Base-by-base conservation (phyloP, 805 yeast species). In the Candida chauliodis region DNA sequence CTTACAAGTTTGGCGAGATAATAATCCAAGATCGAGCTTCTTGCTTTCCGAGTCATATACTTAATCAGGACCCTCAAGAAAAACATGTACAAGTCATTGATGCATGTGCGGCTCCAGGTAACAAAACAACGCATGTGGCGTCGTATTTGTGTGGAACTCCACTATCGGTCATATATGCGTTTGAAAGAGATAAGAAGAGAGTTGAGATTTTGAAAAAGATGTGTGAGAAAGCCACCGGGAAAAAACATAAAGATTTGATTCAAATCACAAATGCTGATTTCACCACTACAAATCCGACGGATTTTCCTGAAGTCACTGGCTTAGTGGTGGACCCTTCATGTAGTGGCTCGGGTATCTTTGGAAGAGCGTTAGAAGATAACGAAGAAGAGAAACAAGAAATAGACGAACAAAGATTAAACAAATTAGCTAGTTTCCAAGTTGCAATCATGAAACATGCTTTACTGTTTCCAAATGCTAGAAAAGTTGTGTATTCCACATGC, bases 31-130 rank as follows among this genome's bases (percentile, higher is more conserved):
- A 93, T 56, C 69, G 99, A 36, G 96, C 98, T 0, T 89, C 97
- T 1, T 93, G 99, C 58, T 89, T 93, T 55, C 99, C 99, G 0
- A 96, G 95, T 0, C 79, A 78, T 43, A 89, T 93, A 19, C 61
- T 93, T 34, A 69, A 76, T 44, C 43, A 49, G 27, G 64, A 61
- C 37, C 86, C 91, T 0, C 39, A 56, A 1, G 68, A 76, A 3
- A 36, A 38, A 2, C 83, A 81, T 31, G 81, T 75, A 42, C 60
- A 69, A 17, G 78, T 89, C 8, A 84, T 93, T 31, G 99, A 93
- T 62, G 84, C 96, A 1, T 90, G 97, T 63, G 90, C 98, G 2
- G 99, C 99, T 0, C 99, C 99, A 4, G 99, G 99, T 4, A 93
- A 93, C 60, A 95, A 93, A 58, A 93, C 99, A 0, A 87, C 97